phyloP scores from a whole-genome alignment of 768 basidiomycete genomes.

The Pleurotus pulmonarius region DNA sequence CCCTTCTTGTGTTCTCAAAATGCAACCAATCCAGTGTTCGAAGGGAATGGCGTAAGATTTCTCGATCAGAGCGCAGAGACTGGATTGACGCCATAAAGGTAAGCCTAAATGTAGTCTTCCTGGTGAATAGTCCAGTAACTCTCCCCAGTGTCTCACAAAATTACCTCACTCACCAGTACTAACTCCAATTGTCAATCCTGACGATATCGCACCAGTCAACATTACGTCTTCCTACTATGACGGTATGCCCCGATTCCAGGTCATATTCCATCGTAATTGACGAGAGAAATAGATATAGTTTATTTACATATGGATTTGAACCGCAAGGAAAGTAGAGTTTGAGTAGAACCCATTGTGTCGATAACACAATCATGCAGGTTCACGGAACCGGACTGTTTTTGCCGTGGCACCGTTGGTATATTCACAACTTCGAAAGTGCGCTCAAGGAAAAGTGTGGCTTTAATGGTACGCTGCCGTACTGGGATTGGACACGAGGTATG shows the following conservation, averaged over 20 bases:
- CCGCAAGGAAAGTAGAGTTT: not conserved
- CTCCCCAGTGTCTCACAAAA: conserved; percentile 11
- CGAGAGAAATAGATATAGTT: conserved; percentile 9
- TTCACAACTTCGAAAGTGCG: conserved; percentile 12
- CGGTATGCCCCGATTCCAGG: conserved; percentile 4
- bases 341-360: not conserved
- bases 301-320: conserved; percentile 16
- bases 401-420: conserved; percentile 20
- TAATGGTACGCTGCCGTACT: conserved; percentile 17
- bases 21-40: conserved; percentile 10
- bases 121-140: too few species aligned
- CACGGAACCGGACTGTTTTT: conserved; percentile 18
- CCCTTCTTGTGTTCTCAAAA: conserved; percentile 1
- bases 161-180: conserved; percentile 8
- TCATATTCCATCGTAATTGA: not conserved
- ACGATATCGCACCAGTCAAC: conserved; percentile 13
- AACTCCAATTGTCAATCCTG: conserved; percentile 6
- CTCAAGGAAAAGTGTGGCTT: conserved; percentile 15
- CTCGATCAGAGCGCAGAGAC: not conserved
- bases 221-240: conserved; percentile 15
- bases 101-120: too few species aligned
- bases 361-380: conserved; percentile 9
- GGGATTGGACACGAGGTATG: conserved; percentile 19
- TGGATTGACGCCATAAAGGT: conserved; percentile 10
- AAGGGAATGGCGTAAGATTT: conserved; percentile 10